Evolutionary conservation across 768 basidiomycete species (phyloP), one percentile per base, ranked within the genome.

Genomic region (Boletus rubroflammeus): DNA sequence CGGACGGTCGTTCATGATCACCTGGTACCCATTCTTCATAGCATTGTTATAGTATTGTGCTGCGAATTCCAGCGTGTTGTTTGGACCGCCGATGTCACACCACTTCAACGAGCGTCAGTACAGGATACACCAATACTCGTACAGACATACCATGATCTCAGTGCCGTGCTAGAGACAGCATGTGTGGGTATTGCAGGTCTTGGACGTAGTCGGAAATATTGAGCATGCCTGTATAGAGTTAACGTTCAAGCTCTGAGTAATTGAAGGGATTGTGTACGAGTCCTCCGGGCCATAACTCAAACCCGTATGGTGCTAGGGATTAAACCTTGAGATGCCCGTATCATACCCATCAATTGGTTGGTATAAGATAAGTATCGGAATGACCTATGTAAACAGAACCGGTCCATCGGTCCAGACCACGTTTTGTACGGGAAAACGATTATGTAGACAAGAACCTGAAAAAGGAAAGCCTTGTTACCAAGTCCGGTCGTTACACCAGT

Each of bases 61-160:
- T 0, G 78, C 75, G 42, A 81, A 75, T 9, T 76, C 73, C 0
- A 72, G 62, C 2, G 75, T 78, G 39, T 67, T 76, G 57, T 79
- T 78, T 0, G 77, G 73, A 10, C 78, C 78, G 13, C 77, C 82
- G 9, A 82, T 82, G 57, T 83, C 81, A 38, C 81, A 82, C 81
- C 81, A 81, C 76, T 78, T 54, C 3, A 10, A 28, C 21, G 4
- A 48, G 5, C 6, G 6, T 71, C 21, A 62, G 54, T 36, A 5
- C 28, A n/a, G 47, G 47, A 47, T 47, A 47, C 14, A 23, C 52
- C 38, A 28, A 19, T 28, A 40, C 6, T 17, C 40, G 39, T 8
- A 9, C 11, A 3, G n/a, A 59, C 72, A 5, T 44, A 79, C 78
- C 80, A 83, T 82, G 51, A 84, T 80, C 56, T 82, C 80, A 3